Conservation (phyloP, 495 filamentous ascomycete species). For the Trichoderma gamsii region DNA sequence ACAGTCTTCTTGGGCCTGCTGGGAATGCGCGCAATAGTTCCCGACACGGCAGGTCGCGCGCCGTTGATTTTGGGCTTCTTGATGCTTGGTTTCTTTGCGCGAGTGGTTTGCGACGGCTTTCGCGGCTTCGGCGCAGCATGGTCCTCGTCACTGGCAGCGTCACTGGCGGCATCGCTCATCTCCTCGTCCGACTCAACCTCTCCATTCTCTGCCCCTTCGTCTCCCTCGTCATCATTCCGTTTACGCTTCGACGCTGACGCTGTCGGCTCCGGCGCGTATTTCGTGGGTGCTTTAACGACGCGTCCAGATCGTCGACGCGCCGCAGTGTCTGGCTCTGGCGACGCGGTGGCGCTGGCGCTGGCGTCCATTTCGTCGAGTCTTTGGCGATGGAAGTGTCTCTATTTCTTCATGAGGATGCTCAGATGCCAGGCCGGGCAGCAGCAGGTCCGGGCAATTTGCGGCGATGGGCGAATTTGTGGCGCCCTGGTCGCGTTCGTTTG, state of each 20-base stretch:
- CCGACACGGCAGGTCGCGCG: constrained; percentile 40
- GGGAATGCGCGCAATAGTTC: constrained; percentile 47
- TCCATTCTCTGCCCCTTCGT: constrained; percentile 50
- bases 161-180: constrained; percentile 42
- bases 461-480: constrained; percentile 23
- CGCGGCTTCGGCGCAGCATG: constrained; percentile 27
- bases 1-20: constrained; percentile 57
- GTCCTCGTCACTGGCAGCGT: constrained; percentile 38
- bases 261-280: constrained; percentile 49
- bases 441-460: constrained; percentile 19
- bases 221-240: constrained; percentile 44
- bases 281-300: constrained; percentile 65
- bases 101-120: constrained; percentile 32
- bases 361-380: constrained; percentile 49
- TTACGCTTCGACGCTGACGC: constrained; percentile 47
- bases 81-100: constrained; percentile 51
- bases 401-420: constrained; percentile 37
- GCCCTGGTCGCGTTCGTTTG: constrained; percentile 8
- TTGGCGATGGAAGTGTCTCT: constrained; percentile 23
- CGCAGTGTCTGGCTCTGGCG: constrained; percentile 41
- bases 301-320: constrained; percentile 73
- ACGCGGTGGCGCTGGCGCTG: constrained; percentile 51
- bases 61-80: constrained; percentile 76
- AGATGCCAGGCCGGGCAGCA: constrained; percentile 18
- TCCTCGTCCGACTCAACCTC: constrained; percentile 48